These are phyloP conservation scores for Carnegiea gigantea DNA, from an alignment of 179 eudicot genomes.

Conservation along the genomic window DNA sequence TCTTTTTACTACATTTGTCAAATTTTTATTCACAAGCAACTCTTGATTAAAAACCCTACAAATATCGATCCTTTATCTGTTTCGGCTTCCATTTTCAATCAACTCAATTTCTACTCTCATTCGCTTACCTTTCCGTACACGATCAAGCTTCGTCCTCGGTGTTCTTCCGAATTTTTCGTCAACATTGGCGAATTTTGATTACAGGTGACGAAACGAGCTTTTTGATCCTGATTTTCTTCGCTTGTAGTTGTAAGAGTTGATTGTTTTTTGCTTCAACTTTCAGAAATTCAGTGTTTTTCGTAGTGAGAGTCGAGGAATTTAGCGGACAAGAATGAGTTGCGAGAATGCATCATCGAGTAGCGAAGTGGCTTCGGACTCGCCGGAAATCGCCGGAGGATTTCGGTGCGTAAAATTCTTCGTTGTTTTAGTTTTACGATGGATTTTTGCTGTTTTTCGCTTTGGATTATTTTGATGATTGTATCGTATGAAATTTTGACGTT, in stretches of 20 bases:
- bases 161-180: not conserved
- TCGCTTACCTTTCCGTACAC: not conserved
- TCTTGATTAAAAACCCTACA: conserved; percentile 11
- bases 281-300: not conserved
- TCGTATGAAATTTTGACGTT: not conserved
- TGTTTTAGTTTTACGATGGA: not conserved
- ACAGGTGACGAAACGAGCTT: not conserved
- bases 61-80: not conserved
- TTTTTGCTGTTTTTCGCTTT: conserved; percentile 5
- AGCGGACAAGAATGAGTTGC: conserved; percentile 22
- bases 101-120: not conserved
- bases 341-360: conserved; percentile 15
- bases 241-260: not conserved
- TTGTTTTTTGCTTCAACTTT: not conserved
- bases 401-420: conserved; percentile 21
- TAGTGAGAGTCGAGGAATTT: not conserved
- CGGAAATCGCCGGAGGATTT: not conserved
- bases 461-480: not conserved
- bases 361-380: conserved; percentile 10
- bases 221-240: not conserved
- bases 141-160: conserved; percentile 2
- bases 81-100: not conserved
- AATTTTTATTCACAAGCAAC: conserved; percentile 12
- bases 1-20: conserved; percentile 22
- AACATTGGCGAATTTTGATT: not conserved